A percentile compares a stretch with the other conserved stretches of the same genome.
Evolutionary conservation across 1,139 yeast species (phyloP).

Genomic region (Candida glucosophila): DNA sequence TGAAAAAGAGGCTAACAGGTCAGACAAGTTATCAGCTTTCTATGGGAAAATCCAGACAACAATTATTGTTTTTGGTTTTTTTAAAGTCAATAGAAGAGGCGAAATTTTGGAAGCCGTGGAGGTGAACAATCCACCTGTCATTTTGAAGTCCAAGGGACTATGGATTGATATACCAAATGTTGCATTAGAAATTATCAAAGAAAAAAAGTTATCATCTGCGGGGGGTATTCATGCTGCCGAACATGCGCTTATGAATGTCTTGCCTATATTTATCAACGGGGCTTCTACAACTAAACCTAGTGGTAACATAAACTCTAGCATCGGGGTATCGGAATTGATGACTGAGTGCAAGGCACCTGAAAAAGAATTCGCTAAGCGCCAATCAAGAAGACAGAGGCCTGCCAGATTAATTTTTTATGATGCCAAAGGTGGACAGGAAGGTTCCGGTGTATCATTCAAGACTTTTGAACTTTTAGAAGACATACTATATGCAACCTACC

Average conservation of each 20-base stretch:
- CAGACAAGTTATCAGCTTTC: conserved; percentile 44
- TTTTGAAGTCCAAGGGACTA: conserved; percentile 63
- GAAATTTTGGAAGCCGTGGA: conserved; percentile 88
- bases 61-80: conserved; percentile 81
- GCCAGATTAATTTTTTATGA: conserved; percentile 82
- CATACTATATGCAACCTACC: conserved; percentile 51
- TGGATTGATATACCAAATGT: conserved; percentile 79
- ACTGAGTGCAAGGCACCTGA: conserved; percentile 98
- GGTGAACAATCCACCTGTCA: conserved; percentile 80
- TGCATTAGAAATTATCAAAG: conserved; percentile 50
- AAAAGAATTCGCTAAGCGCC: conserved; percentile 76
- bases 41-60: conserved; percentile 70
- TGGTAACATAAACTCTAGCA: conserved; percentile 40
- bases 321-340: conserved; percentile 57
- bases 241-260: conserved; percentile 72
- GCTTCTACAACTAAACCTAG: conserved; percentile 28
- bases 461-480: conserved; percentile 72
- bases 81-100: conserved; percentile 68
- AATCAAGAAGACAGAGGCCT: conserved; percentile 66
- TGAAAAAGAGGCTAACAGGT: conserved; percentile 8
- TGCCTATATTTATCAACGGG: conserved; percentile 48
- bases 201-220: conserved; percentile 58
- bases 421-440: conserved; percentile 67
- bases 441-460: conserved; percentile 72
- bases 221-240: conserved; percentile 97